These are phyloP conservation scores for Ceratocystis cacaofunesta DNA, from an alignment of 2,329 filamentous ascomycete species.

Conservation along the genomic window DNA sequence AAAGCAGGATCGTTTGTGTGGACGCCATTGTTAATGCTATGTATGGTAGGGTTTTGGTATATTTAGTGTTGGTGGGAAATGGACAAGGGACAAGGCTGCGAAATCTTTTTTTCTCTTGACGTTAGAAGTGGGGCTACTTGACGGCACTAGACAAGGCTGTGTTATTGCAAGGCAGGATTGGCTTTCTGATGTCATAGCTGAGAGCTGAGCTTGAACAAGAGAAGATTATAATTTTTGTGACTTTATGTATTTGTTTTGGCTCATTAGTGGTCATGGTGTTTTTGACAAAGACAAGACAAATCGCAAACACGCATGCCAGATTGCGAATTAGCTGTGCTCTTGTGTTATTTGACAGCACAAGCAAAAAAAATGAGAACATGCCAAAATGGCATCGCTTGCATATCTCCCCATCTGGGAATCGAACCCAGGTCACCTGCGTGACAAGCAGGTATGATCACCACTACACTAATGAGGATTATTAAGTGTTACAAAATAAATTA, in stretches of 20 bases:
- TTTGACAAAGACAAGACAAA: neutral
- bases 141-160: conserved; percentile 8
- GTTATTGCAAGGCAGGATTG: neutral
- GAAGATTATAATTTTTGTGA: neutral
- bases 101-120: conserved; percentile 13
- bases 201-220: neutral
- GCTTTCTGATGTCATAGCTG: conserved; percentile 5
- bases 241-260: neutral
- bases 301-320: neutral
- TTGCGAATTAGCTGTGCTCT: no score
- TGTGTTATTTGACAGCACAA: neutral
- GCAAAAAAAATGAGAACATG: neutral
- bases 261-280: neutral
- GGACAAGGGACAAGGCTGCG: conserved; percentile 7
- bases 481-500: neutral
- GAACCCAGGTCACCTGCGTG: conserved; percentile 17
- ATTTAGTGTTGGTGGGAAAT: neutral
- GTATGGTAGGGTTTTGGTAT: neutral
- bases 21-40: conserved; percentile 35
- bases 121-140: conserved; percentile 8
- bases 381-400: neutral
- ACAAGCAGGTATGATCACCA: conserved; percentile 13
- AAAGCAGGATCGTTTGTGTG: conserved; percentile 61
- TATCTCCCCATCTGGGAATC: conserved; percentile 15
- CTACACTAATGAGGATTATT: conserved; percentile 6